Base-by-base conservation (phyloP, 768 basidiomycete genomes). In the Boletellus emodensis region DNA sequence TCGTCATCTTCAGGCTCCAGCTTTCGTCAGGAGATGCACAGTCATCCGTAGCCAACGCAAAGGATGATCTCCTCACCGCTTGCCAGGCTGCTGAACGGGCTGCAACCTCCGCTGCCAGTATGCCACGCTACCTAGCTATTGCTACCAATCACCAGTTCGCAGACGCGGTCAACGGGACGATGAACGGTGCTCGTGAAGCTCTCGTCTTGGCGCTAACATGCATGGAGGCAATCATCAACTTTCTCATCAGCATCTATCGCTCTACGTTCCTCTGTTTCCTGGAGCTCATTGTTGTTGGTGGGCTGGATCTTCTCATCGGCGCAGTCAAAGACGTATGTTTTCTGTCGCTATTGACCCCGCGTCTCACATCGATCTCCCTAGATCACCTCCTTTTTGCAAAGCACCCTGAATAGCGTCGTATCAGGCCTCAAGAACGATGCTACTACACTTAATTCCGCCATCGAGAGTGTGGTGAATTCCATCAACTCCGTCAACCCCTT, bases 241-340 rank as follows among this genome's bases (percentile, higher is more conserved):
- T 98, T 68, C 80, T 96, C 56, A 80, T 98, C 56, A 87, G 92
- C 69, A 81, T 86, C 40, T 98, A 96, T 64, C 86, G 94, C 36
- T 94, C 93, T 3, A 89, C 94, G 3, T 85, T 95, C 61, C 77
- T 99, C 46, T 99, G 95, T 67, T 93, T 96, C 58, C 72, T 96
- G 56, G 93, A 98, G 68, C 77, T 98, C 39, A 83, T 90, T 20
- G 82, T 99, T 10, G 78, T 84, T 26, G 93, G 93, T 15, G 85
- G 80, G 6, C 74, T 99, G 45, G 77, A 82, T 22, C 71, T 97
- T 48, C 72, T 96, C 40, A 90, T 96, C 44, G 76, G 73, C 42
- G 92, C 91, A 6, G 90, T 93, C 0, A 74, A 91, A 55, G 87
- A 87, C 73, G 94, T 94, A 57, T 53, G 82, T 68, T 12, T 17